Conservation (phyloP, 2,329 filamentous ascomycete genomes). For the Alternaria gaisen region DNA sequence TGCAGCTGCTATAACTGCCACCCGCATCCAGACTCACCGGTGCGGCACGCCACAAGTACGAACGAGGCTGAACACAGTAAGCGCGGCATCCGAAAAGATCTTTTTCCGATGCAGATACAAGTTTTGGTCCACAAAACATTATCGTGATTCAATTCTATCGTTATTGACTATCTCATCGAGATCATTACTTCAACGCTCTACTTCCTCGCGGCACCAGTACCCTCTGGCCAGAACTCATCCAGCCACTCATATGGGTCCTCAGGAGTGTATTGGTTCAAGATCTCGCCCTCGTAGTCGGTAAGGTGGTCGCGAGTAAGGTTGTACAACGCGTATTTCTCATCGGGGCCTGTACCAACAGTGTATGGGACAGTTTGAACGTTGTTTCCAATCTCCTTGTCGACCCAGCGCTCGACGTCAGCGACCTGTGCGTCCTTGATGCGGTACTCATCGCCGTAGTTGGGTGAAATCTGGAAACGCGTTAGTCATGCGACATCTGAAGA, state of each 20-base stretch:
- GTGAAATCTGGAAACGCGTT: slow-evolving; percentile 21
- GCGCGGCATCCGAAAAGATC: not conserved
- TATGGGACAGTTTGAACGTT: slow-evolving; percentile 40
- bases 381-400: slow-evolving; percentile 39
- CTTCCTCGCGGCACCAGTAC: slow-evolving; percentile 1
- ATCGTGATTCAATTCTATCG: not conserved
- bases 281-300: slow-evolving; percentile 32
- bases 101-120: not conserved
- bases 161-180: not conserved
- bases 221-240: slow-evolving; percentile 30
- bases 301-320: slow-evolving; percentile 35
- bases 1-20: not conserved
- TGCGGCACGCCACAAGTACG: not conserved
- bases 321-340: slow-evolving; percentile 40
- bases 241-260: slow-evolving; percentile 36
- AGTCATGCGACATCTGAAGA: not conserved
- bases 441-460: slow-evolving; percentile 38
- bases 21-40: not conserved
- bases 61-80: not conserved
- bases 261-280: slow-evolving; percentile 28
- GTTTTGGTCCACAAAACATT: not conserved
- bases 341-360: slow-evolving; percentile 35
- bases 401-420: slow-evolving; percentile 29
- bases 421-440: slow-evolving; percentile 35
- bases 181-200: not conserved